These are phyloP conservation scores for Herpetospermum pedunculosum DNA, from an alignment of 306 rosid species.

Conservation along the genomic window DNA sequence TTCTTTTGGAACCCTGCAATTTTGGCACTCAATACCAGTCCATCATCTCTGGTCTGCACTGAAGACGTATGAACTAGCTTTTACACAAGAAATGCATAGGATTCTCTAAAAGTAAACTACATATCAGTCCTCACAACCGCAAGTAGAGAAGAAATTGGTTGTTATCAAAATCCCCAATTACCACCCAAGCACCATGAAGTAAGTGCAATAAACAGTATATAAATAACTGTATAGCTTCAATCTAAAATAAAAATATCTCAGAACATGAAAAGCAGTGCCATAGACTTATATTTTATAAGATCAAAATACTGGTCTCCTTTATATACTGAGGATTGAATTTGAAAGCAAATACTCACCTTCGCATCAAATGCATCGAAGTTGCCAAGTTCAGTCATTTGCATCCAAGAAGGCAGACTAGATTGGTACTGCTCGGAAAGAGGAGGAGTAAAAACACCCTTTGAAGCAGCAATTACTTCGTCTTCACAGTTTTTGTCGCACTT, in stretches of 20 bases:
- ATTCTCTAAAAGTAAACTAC: slow-evolving; percentile 11
- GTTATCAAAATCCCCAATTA: neutral
- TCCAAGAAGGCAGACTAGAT: slow-evolving; percentile 64
- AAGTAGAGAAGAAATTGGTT: neutral
- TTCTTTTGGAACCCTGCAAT: slow-evolving; percentile 32
- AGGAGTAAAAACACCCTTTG: slow-evolving; percentile 31
- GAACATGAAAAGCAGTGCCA: neutral
- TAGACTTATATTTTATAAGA: neutral
- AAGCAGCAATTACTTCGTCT: slow-evolving; percentile 36
- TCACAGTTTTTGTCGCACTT: slow-evolving; percentile 40
- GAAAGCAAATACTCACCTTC: slow-evolving; percentile 55
- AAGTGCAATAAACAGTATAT: neutral
- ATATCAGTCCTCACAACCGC: neutral
- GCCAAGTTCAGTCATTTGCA: slow-evolving; percentile 41
- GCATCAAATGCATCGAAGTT: slow-evolving; percentile 28
- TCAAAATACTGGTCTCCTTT: neutral
- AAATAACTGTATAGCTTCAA: neutral
- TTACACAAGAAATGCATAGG: slow-evolving; percentile 42
- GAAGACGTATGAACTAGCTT: slow-evolving; percentile 55
- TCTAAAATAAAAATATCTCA: neutral
- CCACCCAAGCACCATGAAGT: neutral
- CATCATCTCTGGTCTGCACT: slow-evolving; percentile 93
- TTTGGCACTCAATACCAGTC: slow-evolving; percentile 40
- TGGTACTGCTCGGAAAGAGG: slow-evolving; percentile 35
- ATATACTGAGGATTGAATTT: neutral